These are phyloP conservation scores for Talaromyces pinophilus DNA, from an alignment of 2,329 filamentous ascomycete species.

Conservation along the genomic window DNA sequence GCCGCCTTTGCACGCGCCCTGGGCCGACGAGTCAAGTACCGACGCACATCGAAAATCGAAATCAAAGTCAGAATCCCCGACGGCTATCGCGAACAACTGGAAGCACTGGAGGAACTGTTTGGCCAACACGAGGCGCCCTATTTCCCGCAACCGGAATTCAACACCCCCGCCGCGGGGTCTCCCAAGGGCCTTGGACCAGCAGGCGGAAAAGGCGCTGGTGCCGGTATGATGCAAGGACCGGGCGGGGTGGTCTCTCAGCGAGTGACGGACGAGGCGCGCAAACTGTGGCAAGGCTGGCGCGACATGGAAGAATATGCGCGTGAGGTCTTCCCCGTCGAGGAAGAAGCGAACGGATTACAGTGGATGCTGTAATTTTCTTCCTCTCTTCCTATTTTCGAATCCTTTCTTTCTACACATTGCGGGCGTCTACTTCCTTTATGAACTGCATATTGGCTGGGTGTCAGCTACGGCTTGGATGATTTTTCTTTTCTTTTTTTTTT, in stretches of 20 bases:
- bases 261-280: conserved; percentile 73
- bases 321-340: conserved; percentile 91
- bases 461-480: conserved; percentile 13
- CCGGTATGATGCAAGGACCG: conserved; percentile 53
- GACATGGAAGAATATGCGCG: conserved; percentile 91
- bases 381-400: background rate
- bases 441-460: conserved; percentile 20
- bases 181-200: conserved; percentile 41
- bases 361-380: conserved; percentile 69
- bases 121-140: conserved; percentile 62
- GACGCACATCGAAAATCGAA: conserved; percentile 71
- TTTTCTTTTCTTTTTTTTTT: background rate
- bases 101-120: conserved; percentile 62
- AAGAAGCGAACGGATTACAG: conserved; percentile 86
- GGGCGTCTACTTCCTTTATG: conserved; percentile 15
- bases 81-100: conserved; percentile 85
- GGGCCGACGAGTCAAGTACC: conserved; percentile 74
- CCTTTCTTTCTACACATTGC: conserved; percentile 9
- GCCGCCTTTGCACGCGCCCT: conserved; percentile 76
- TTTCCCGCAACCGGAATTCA: conserved; percentile 62
- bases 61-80: conserved; percentile 81
- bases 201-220: conserved; percentile 43
- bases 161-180: conserved; percentile 41
- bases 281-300: conserved; percentile 87
- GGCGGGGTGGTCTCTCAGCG: conserved; percentile 62